A percentile compares a stretch with the other conserved stretches of the same genome.
Conservation (phyloP, 352 stramenopile genomes). For the Elongisporangium prolatum region DNA sequence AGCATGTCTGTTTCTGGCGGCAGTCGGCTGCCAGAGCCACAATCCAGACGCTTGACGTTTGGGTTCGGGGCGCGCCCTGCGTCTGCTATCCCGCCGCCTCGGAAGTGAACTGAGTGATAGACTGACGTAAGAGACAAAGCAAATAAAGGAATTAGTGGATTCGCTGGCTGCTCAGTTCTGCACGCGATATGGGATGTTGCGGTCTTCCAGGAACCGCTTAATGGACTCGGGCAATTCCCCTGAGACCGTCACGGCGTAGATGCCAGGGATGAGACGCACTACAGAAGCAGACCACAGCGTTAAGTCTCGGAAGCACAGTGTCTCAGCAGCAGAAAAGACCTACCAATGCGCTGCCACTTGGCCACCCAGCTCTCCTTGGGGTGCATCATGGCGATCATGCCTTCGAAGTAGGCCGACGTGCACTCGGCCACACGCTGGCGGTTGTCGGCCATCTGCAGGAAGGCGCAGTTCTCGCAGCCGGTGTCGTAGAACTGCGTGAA, state of each 20-base stretch:
- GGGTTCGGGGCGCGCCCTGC: background rate
- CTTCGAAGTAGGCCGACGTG: slow-evolving; percentile 87
- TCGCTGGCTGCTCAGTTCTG: slow-evolving; percentile 33
- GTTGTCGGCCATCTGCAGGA: slow-evolving; percentile 89
- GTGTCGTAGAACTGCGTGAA: slow-evolving; percentile 91
- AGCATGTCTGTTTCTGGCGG: background rate
- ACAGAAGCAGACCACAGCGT: background rate
- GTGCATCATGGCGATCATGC: slow-evolving; percentile 90
- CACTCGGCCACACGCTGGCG: slow-evolving; percentile 83
- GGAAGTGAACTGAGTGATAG: background rate
- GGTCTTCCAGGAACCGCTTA: slow-evolving; percentile 84
- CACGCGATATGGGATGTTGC: slow-evolving; percentile 83
- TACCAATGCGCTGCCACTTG: slow-evolving; percentile 87
- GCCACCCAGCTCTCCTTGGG: slow-evolving; percentile 87
- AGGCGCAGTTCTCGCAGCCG: slow-evolving; percentile 86
- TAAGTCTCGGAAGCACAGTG: background rate
- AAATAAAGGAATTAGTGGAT: background rate
- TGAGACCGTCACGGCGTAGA: slow-evolving; percentile 86
- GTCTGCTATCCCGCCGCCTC: background rate
- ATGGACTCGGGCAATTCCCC: slow-evolving; percentile 84
- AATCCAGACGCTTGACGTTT: background rate
- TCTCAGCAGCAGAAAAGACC: slow-evolving; percentile 2
- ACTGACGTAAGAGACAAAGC: background rate
- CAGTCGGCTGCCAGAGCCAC: background rate
- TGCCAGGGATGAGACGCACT: slow-evolving; percentile 79